Percentiles rank a stretch among this genome's conserved stretches.
Evolutionary conservation across 2,329 filamentous ascomycete species (phyloP).

Genomic region (Calonectria pseudoturangicola): DNA sequence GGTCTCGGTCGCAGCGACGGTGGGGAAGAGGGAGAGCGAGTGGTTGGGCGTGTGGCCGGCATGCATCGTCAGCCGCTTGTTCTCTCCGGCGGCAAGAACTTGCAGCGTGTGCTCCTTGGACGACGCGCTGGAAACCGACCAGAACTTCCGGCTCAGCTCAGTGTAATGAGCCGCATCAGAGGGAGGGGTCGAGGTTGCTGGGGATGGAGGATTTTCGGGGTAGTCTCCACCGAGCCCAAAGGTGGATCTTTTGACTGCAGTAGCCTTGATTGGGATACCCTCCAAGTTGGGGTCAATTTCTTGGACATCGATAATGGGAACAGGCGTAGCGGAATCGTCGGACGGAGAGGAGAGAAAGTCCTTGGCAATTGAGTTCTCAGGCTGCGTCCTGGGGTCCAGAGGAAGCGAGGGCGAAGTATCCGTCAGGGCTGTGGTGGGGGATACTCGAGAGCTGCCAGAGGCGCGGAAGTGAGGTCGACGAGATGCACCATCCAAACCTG

Average conservation of each 20-base stretch:
- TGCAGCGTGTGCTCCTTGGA: slow-evolving; percentile 67
- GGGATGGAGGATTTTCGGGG: slow-evolving; percentile 55
- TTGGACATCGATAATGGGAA: slow-evolving; percentile 74
- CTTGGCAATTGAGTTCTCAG: slow-evolving; percentile 58
- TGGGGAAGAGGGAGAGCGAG: slow-evolving; percentile 71
- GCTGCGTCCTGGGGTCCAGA: slow-evolving; percentile 67
- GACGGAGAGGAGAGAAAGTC: slow-evolving; percentile 61
- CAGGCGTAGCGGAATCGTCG: slow-evolving; percentile 57
- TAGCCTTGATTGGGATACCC: slow-evolving; percentile 74
- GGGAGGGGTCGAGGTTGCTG: slow-evolving; percentile 54
- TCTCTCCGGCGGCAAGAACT: slow-evolving; percentile 68
- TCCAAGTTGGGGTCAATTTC: slow-evolving; percentile 76
- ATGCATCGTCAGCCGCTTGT: slow-evolving; percentile 74
- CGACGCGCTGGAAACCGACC: slow-evolving; percentile 47
- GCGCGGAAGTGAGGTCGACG: slow-evolving; percentile 60
- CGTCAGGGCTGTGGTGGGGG: slow-evolving; percentile 58
- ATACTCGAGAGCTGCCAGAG: slow-evolving; percentile 57
- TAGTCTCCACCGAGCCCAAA: slow-evolving; percentile 64
- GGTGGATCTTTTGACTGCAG: slow-evolving; percentile 71
- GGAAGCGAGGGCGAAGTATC: slow-evolving; percentile 62
- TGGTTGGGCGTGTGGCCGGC: slow-evolving; percentile 79
- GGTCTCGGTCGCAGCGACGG: slow-evolving; percentile 63
- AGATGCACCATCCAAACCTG: slow-evolving; percentile 59
- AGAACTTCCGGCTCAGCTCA: slow-evolving; percentile 41
- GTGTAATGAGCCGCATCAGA: slow-evolving; percentile 37